Conservation (phyloP, 176 grass and related monocot species). For the Zoysia japonica region DNA sequence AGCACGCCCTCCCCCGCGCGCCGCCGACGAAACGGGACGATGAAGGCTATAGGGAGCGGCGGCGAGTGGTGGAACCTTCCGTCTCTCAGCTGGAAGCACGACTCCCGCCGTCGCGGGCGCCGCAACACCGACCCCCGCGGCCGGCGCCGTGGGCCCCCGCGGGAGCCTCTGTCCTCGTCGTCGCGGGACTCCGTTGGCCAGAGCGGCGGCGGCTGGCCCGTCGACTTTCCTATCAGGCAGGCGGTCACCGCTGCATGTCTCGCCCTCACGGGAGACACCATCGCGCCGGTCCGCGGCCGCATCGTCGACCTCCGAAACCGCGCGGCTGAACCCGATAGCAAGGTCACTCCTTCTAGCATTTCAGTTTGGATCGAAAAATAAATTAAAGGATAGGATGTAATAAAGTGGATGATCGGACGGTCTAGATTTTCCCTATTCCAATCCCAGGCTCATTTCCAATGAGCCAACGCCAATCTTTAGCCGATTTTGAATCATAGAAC, state of each 20-base stretch:
- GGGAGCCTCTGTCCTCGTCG: slow-evolving; percentile 61
- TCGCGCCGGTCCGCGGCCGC: slow-evolving; percentile 73
- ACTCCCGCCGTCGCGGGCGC: slow-evolving; percentile 47
- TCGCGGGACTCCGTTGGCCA: slow-evolving; percentile 63
- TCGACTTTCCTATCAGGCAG: slow-evolving; percentile 82
- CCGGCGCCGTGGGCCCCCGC: slow-evolving; percentile 37
- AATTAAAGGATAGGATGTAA: too few relatives aligned
- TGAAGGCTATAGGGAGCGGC: slow-evolving; percentile 39
- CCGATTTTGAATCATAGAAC: background rate
- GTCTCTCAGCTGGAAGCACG: slow-evolving; percentile 47
- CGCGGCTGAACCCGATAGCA: slow-evolving; percentile 34
- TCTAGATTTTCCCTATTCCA: too few relatives aligned
- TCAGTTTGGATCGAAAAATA: background rate
- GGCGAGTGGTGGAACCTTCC: slow-evolving; percentile 32
- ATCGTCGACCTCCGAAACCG: slow-evolving; percentile 39
- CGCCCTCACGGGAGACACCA: slow-evolving; percentile 82
- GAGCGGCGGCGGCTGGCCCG: slow-evolving; percentile 39
- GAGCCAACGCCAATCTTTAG: background rate
- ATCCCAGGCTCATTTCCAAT: too few relatives aligned
- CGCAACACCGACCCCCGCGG: slow-evolving; percentile 50
- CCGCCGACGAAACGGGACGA: background rate
- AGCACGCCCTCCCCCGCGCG: background rate
- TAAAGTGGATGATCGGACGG: too few relatives aligned
- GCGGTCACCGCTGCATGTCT: slow-evolving; percentile 76
- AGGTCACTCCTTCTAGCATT: slow-evolving; percentile 47